Percentiles rank a stretch among this genome's conserved stretches.
Evolutionary conservation across 2,329 filamentous ascomycete genomes (phyloP).

Genomic region (Emergomyces orientalis): DNA sequence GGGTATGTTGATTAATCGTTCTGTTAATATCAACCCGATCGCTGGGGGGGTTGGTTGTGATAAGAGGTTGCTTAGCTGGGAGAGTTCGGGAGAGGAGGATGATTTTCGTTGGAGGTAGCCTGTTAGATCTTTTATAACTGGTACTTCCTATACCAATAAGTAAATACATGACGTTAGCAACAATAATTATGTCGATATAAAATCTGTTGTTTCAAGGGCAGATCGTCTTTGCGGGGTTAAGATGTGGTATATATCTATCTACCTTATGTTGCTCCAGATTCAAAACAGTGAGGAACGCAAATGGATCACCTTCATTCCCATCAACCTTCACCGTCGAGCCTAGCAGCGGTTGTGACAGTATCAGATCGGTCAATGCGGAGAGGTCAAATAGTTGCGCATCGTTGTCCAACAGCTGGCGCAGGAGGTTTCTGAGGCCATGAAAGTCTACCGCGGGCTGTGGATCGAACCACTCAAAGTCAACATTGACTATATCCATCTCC

Average conservation of each 20-base stretch:
- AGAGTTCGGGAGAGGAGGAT: conserved; percentile 45
- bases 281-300: conserved; percentile 81
- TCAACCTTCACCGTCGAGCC: conserved; percentile 97
- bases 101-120: conserved; percentile 57
- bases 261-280: conserved; percentile 68
- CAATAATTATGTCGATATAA: not conserved
- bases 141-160: conserved; percentile 49
- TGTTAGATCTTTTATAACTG: conserved; percentile 60
- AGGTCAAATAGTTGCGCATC: conserved; percentile 81
- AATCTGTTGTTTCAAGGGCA: not conserved
- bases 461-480: conserved; percentile 99
- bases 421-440: conserved; percentile 80
- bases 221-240: not conserved
- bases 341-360: conserved; percentile 75
- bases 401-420: conserved; percentile 85
- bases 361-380: conserved; percentile 73
- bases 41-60: conserved; percentile 43
- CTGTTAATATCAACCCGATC: conserved; percentile 79
- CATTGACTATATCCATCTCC: conserved; percentile 86
- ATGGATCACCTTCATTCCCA: conserved; percentile 83
- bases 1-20: conserved; percentile 95
- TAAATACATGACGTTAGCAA: conserved; percentile 1
- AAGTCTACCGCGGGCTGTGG: conserved; percentile 84
- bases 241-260: conserved; percentile 8
- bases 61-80: conserved; percentile 51